Base-by-base conservation (phyloP, 192 early-diverging fungal species). In the Linnemannia schmuckeri region DNA sequence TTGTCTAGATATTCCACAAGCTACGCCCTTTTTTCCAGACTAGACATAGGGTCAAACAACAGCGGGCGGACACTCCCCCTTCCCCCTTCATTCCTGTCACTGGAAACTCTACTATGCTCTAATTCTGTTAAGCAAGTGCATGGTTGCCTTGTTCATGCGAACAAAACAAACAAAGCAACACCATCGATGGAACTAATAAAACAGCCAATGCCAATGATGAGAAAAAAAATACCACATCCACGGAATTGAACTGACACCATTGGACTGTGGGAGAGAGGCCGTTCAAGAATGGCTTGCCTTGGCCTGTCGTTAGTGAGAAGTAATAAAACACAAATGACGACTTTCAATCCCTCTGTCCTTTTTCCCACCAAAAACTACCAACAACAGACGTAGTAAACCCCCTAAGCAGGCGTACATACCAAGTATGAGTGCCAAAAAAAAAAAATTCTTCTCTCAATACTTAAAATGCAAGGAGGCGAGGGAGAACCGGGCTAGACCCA, bases 1-100 rank as follows among this genome's bases (percentile, higher is more conserved):
- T 66, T 66, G 61, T 66, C 61, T 66, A 66, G 61, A 66, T 30
- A 66, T 66, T 66, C 61, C 61, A 66, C 61, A 66, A 5, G 12
- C 61, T 13, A 66, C 61, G 12, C 30, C 27, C 12, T n/a, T n/a
- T 24, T n/a, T 61, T 66, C 61, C 30, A 66, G 61, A 33, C 10
- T 66, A 66, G 61, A 12, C 49, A 52, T 52, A 52, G 49, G 49
- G 49, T 18, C 18, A 52, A 52, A 52, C 49, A 52, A 52, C 49
- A 52, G 5, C 49, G 1, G 49, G 49, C 49, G 20, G 49, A 46
- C 44, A 17, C 6, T 18, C 18, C 47, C 47, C 12, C 46, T 47
- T 47, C 12, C 1, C 12, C 12, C 46, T 13, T 49, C 15, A n/a
- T n/a, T 22, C 6, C 20, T 2, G 18, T 22, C 49, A 52, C 17